Evolutionary conservation across 495 filamentous ascomycete species (phyloP).

Genomic region (Penicillium robsamsonii): DNA sequence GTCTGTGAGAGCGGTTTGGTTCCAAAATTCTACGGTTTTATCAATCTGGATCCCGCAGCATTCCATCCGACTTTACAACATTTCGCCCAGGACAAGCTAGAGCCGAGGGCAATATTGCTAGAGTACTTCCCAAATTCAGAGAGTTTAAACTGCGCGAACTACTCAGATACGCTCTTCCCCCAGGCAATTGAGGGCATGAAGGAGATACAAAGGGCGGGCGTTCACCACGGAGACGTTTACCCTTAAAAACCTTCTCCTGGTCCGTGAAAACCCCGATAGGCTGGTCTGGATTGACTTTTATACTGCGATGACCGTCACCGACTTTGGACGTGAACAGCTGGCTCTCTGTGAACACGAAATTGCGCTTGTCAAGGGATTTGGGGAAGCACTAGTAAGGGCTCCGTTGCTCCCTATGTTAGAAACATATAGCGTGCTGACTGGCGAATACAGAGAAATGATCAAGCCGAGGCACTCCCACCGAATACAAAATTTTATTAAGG

Average conservation of each 20-base stretch:
- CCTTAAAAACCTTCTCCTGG: constrained; percentile 26
- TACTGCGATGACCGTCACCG: constrained; percentile 25
- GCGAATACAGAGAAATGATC: constrained; percentile 22
- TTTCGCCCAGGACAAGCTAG: constrained; percentile 17
- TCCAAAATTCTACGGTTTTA: constrained; percentile 22
- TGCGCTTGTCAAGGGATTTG: constrained; percentile 8
- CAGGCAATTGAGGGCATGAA: constrained; percentile 22
- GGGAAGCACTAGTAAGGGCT: not conserved
- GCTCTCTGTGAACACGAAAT: constrained; percentile 19
- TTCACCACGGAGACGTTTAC: constrained; percentile 27
- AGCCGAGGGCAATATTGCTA: constrained; percentile 21
- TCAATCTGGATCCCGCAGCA: constrained; percentile 24
- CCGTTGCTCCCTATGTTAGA: not conserved
- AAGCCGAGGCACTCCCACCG: constrained; percentile 25
- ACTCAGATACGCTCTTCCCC: constrained; percentile 20
- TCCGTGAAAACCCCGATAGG: constrained; percentile 11
- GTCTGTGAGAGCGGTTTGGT: constrained; percentile 21
- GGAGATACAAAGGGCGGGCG: constrained; percentile 8
- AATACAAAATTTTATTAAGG: constrained; percentile 26
- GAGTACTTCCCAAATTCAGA: constrained; percentile 23
- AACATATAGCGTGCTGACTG: constrained; percentile 9
- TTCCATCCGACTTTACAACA: constrained; percentile 17
- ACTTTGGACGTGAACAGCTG: constrained; percentile 12
- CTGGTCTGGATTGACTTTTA: constrained; percentile 32
- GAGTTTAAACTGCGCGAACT: constrained; percentile 26